A percentile compares a stretch with the other conserved stretches of the same genome.
Conservation (phyloP, 2,329 filamentous ascomycete species). For the Raffaelea ambrosiae region DNA sequence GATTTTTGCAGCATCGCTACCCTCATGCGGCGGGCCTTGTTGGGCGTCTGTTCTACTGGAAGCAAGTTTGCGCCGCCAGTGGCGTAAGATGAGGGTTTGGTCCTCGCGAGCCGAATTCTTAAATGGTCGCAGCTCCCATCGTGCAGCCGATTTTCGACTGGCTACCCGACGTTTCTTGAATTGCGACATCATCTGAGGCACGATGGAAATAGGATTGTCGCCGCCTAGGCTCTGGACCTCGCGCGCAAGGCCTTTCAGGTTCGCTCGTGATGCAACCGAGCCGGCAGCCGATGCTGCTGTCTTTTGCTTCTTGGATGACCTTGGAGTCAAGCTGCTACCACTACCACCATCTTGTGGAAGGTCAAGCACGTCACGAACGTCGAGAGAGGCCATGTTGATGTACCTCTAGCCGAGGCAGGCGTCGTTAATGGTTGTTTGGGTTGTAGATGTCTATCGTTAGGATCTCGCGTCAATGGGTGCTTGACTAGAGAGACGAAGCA, state of each 20-base stretch:
- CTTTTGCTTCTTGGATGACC: conserved; percentile 69
- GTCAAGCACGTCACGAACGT: conserved; percentile 84
- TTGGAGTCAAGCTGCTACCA: conserved; percentile 23
- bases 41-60: too few species aligned
- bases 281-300: conserved; percentile 38
- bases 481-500: too few species aligned
- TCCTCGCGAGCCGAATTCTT: conserved; percentile 69
- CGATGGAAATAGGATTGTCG: conserved; percentile 59
- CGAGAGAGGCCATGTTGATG: conserved; percentile 58
- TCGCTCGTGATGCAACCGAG: conserved; percentile 23
- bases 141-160: conserved; percentile 45
- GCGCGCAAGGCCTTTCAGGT: conserved; percentile 54
- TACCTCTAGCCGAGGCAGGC: neutral
- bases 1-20: neutral
- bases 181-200: conserved; percentile 43
- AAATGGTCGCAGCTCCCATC: conserved; percentile 64
- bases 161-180: conserved; percentile 52
- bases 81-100: conserved; percentile 53
- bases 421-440: too few species aligned
- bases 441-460: neutral
- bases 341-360: conserved; percentile 52
- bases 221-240: conserved; percentile 59
- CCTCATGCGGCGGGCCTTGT: conserved; percentile 8
- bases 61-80: conserved; percentile 73
- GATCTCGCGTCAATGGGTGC: neutral